phyloP scores from a whole-genome alignment of 306 rosid species.

The Pterocarpus santalinus region DNA sequence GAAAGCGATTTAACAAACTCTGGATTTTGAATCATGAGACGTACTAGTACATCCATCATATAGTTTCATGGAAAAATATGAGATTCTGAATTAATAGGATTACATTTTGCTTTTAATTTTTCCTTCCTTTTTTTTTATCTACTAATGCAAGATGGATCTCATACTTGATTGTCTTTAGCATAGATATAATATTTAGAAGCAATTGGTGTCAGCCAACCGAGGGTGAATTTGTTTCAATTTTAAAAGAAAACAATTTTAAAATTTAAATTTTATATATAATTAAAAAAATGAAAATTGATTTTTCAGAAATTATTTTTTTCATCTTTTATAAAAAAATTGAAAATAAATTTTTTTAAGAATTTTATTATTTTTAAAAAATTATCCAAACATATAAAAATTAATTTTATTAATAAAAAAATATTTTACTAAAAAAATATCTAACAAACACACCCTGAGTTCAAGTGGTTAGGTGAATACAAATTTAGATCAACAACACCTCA shows the following conservation, averaged over 20 bases:
- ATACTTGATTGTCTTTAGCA: neutral
- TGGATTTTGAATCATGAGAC: neutral
- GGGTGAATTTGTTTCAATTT: no score
- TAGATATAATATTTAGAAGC: neutral
- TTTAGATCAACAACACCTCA: neutral
- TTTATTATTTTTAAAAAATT: no score
- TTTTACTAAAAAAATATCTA: no score
- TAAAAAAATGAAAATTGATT: no score
- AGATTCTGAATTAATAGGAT: neutral
- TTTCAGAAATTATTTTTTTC: no score
- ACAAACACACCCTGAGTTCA: no score
- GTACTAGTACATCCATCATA: neutral
- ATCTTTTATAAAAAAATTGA: no score
- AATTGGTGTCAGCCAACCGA: neutral
- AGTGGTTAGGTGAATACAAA: slow-evolving; percentile 1
- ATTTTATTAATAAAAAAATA: no score
- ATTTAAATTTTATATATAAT: no score
- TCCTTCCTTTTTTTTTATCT: neutral
- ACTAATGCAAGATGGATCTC: neutral
- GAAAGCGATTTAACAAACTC: slow-evolving; percentile 9
- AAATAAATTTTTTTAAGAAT: no score
- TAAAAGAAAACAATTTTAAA: no score
- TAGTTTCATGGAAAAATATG: neutral
- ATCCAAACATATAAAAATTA: no score
- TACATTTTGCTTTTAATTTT: neutral